Conservation (phyloP, 345 rosid genomes). For the Camelina laxa region DNA sequence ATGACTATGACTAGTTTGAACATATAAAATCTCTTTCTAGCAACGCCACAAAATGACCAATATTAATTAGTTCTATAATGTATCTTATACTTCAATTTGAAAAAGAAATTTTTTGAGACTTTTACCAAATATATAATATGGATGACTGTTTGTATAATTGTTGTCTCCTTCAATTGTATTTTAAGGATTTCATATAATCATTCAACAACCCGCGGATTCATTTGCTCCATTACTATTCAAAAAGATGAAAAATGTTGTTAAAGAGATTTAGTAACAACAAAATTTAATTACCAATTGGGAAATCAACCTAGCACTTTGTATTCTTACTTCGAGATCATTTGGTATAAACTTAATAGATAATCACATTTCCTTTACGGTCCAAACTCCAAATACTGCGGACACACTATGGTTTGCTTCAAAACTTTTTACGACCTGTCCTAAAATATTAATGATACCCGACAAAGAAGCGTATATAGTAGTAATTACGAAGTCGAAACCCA, state of each 20-base stretch:
- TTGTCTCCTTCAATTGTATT: not conserved
- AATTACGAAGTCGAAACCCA: not conserved
- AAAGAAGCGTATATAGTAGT: not conserved
- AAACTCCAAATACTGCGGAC: slow-evolving; percentile 20
- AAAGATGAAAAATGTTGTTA: too few species aligned
- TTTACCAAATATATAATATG: not conserved
- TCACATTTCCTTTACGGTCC: slow-evolving; percentile 20
- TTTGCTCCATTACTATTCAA: not conserved
- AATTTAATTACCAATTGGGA: not conserved
- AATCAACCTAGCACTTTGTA: not conserved
- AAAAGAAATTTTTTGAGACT: too few species aligned
- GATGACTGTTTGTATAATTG: not conserved
- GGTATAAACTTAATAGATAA: not conserved
- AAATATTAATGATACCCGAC: not conserved
- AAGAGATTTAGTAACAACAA: too few species aligned
- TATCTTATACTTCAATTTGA: too few species aligned
- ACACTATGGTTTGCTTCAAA: not conserved
- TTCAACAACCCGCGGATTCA: not conserved
- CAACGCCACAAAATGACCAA: too few species aligned
- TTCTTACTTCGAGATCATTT: not conserved
- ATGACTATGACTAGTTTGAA: too few species aligned
- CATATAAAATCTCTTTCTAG: too few species aligned
- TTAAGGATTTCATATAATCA: not conserved
- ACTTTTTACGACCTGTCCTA: not conserved
- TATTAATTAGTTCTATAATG: too few species aligned